phyloP scores from a whole-genome alignment of 1,284 basidiomycete genomes.

The Microbotryum silenes-acaulis region DNA sequence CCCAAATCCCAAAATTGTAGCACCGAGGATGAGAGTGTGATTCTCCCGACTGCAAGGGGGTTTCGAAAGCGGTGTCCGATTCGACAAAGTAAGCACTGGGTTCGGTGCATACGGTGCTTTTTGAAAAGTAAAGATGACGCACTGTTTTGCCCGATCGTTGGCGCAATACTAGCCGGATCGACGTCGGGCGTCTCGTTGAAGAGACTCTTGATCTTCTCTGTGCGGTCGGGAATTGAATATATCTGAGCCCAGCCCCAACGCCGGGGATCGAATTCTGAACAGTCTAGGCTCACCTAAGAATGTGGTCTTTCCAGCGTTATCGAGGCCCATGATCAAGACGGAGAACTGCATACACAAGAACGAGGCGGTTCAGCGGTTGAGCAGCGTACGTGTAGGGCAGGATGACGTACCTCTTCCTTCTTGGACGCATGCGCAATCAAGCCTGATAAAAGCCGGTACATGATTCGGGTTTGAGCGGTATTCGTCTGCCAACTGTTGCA shows the following conservation, averaged over 20 bases:
- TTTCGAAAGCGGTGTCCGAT: no score
- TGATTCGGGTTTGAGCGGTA: conserved; percentile 34
- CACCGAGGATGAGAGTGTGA: conserved; percentile 78
- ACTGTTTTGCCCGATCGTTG: conserved; percentile 94
- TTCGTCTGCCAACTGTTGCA: no score
- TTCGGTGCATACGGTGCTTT: no score
- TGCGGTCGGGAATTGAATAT: no score
- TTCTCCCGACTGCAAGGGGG: conserved; percentile 59
- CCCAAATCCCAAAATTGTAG: conserved; percentile 92
- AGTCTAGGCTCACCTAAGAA: conserved; percentile 11
- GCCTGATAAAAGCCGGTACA: conserved; percentile 88
- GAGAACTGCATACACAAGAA: conserved; percentile 50
- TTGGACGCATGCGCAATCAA: conserved; percentile 79
- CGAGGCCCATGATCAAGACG: conserved; percentile 74
- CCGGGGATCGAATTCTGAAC: no score
- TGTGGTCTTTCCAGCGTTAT: conserved; percentile 71
- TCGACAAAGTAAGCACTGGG: no score
- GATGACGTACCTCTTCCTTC: conserved; percentile 59
- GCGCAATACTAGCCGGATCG: conserved; percentile 78
- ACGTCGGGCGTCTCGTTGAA: conserved; percentile 79
- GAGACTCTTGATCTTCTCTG: conserved; percentile 79
- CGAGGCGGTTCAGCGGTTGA: no score
- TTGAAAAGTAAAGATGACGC: conserved; percentile 32
- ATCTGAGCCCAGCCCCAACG: no score
- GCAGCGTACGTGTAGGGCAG: not conserved